Conservation (phyloP, 345 rosid species). For the Arabis hirsuta region DNA sequence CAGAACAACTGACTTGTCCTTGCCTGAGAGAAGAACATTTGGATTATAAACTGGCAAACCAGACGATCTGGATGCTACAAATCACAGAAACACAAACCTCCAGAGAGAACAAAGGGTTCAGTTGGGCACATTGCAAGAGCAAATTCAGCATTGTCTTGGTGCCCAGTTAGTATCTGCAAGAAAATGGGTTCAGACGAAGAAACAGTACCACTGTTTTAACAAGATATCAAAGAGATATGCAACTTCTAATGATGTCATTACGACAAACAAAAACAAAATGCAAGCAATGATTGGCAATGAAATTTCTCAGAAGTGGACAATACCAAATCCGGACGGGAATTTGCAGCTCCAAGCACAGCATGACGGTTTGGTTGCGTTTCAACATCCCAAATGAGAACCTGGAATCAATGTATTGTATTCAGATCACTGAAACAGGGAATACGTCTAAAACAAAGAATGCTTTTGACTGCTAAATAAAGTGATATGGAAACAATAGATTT, state of each 20-base stretch:
- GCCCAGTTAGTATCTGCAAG: conserved; percentile 92
- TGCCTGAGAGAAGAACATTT: conserved; percentile 61
- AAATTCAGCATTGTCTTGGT: conserved; percentile 98
- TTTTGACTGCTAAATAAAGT: conserved; percentile 25
- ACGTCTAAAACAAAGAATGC: conserved; percentile 6
- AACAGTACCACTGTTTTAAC: conserved; percentile 3
- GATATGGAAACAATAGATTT: background rate
- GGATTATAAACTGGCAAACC: conserved; percentile 36
- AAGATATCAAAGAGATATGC: conserved; percentile 5
- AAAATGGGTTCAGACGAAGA: conserved; percentile 33
- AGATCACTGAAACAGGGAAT: conserved; percentile 13
- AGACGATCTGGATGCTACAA: background rate
- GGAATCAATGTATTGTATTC: conserved; percentile 31
- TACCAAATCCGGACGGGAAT: conserved; percentile 98
- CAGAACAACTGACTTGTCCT: conserved; percentile 89
- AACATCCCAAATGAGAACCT: conserved; percentile 99
- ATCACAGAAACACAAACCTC: conserved; percentile 64
- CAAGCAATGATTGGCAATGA: conserved; percentile 14
- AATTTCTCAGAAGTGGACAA: background rate
- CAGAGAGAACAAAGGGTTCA: conserved; percentile 98
- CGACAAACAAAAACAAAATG: conserved; percentile 1
- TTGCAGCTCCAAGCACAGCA: conserved; percentile 93
- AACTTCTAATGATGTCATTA: conserved; percentile 10
- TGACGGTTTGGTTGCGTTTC: conserved; percentile 99
- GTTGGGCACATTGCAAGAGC: conserved; percentile 99